Evolutionary conservation across 257 asterid species (phyloP).

Genomic region (Henckelia pumila): DNA sequence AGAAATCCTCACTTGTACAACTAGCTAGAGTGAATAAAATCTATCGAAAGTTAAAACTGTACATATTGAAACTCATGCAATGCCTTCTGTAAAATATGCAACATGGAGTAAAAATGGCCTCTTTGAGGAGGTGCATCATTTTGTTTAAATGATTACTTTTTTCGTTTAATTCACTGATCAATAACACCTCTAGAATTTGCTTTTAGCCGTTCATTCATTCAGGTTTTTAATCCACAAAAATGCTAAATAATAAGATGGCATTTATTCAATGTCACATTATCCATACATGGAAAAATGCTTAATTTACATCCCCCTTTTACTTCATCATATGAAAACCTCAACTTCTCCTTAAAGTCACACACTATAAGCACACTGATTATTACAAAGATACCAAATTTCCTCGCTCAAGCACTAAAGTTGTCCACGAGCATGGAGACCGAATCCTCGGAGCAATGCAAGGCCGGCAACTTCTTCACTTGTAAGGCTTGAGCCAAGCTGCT

Average conservation of each 20-base stretch:
- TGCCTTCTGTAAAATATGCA: slow-evolving; percentile 11
- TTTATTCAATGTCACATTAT: too few species aligned
- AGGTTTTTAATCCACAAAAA: not conserved
- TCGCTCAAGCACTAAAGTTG: slow-evolving; percentile 36
- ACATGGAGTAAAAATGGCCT: slow-evolving; percentile 17
- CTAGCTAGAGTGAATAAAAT: not conserved
- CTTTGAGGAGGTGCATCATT: not conserved
- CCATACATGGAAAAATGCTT: not conserved
- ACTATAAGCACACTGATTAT: not conserved
- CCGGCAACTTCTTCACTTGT: slow-evolving; percentile 25
- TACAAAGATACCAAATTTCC: not conserved
- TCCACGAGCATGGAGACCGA: slow-evolving; percentile 44
- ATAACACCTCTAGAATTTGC: not conserved
- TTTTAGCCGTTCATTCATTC: not conserved
- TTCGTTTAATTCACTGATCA: too few species aligned
- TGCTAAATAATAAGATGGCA: not conserved
- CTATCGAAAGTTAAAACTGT: slow-evolving; percentile 8
- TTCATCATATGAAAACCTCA: too few species aligned
- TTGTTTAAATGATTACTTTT: too few species aligned
- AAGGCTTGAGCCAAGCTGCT: slow-evolving; percentile 26
- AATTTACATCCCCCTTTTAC: not conserved
- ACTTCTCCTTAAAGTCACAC: not conserved
- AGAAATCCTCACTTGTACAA: slow-evolving; percentile 13
- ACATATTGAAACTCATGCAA: slow-evolving; percentile 15
- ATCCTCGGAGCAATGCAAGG: slow-evolving; percentile 41